phyloP scores from a whole-genome alignment of 179 eudicot genomes.

The Silene vulgaris region DNA sequence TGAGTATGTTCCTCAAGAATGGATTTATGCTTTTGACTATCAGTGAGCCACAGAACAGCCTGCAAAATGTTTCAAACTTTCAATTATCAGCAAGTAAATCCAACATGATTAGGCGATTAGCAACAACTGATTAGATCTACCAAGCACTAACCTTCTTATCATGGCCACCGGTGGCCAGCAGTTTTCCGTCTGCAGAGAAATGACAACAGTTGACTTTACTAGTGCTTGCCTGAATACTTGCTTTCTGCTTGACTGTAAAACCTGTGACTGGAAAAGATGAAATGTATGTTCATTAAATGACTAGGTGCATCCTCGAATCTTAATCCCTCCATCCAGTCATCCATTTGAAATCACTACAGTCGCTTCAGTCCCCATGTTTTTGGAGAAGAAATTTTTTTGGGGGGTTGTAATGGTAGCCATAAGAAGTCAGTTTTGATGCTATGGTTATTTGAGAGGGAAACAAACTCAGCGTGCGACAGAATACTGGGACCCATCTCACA shows the following conservation, averaged over 20 bases:
- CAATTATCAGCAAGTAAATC: conserved; percentile 12
- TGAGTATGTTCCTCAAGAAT: conserved; percentile 82
- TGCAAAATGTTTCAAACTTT: conserved; percentile 39
- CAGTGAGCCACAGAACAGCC: conserved; percentile 89
- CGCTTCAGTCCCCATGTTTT: neutral
- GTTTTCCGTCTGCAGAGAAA: conserved; percentile 91
- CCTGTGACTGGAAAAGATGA: conserved; percentile 38
- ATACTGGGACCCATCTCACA: conserved; percentile 3
- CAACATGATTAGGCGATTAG: neutral
- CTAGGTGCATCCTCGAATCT: neutral
- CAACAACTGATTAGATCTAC: neutral
- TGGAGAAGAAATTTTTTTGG: neutral
- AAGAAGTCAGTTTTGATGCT: neutral
- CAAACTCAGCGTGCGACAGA: too few species aligned
- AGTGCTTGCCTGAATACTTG: conserved; percentile 69
- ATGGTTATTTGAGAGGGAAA: too few species aligned
- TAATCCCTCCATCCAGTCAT: neutral
- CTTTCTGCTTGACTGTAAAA: conserved; percentile 70
- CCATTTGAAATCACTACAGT: neutral
- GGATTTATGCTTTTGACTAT: conserved; percentile 63
- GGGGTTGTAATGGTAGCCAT: neutral
- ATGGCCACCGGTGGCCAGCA: conserved; percentile 96
- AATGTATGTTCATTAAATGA: neutral
- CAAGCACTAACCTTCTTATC: conserved; percentile 69
- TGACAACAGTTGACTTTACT: conserved; percentile 91